Evolutionary conservation across 495 filamentous ascomycete genomes (phyloP).

Genomic region (Trichoderma gamsii): DNA sequence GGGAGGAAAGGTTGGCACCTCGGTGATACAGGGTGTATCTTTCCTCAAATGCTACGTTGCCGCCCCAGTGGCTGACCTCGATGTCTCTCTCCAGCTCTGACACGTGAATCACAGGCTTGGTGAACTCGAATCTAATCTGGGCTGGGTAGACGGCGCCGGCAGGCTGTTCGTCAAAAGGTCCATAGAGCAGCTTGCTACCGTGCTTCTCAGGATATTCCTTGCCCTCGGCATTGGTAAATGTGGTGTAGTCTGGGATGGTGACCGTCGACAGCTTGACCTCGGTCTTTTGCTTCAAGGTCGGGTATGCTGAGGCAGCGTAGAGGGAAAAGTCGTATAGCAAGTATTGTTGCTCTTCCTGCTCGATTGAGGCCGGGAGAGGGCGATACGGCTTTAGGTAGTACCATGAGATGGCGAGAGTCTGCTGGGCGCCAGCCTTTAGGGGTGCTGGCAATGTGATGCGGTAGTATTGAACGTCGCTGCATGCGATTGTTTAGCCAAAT

Average conservation of each 20-base stretch:
- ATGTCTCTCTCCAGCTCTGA: slow-evolving; percentile 77
- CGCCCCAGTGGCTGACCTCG: slow-evolving; percentile 96
- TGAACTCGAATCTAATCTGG: slow-evolving; percentile 89
- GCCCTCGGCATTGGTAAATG: slow-evolving; percentile 57
- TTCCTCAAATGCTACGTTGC: slow-evolving; percentile 90
- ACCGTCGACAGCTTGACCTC: slow-evolving; percentile 72
- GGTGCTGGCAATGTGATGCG: slow-evolving; percentile 68
- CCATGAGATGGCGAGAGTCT: slow-evolving; percentile 82
- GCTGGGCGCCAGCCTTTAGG: slow-evolving; percentile 66
- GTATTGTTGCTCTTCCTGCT: slow-evolving; percentile 77
- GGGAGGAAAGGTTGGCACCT: slow-evolving; percentile 72
- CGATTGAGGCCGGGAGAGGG: slow-evolving; percentile 74
- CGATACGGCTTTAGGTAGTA: slow-evolving; percentile 64
- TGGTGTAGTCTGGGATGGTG: slow-evolving; percentile 80
- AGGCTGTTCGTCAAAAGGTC: slow-evolving; percentile 74
- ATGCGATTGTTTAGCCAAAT: neutral
- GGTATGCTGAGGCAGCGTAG: slow-evolving; percentile 74
- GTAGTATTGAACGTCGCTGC: slow-evolving; percentile 76
- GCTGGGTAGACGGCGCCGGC: slow-evolving; percentile 67
- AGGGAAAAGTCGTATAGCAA: slow-evolving; percentile 78
- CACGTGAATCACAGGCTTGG: slow-evolving; percentile 75
- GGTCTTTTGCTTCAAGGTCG: slow-evolving; percentile 87
- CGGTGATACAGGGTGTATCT: slow-evolving; percentile 84
- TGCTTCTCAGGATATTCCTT: slow-evolving; percentile 69
- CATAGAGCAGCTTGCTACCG: slow-evolving; percentile 83